phyloP scores from a whole-genome alignment of 805 yeast genomes.

The Dipodascus albidus region DNA sequence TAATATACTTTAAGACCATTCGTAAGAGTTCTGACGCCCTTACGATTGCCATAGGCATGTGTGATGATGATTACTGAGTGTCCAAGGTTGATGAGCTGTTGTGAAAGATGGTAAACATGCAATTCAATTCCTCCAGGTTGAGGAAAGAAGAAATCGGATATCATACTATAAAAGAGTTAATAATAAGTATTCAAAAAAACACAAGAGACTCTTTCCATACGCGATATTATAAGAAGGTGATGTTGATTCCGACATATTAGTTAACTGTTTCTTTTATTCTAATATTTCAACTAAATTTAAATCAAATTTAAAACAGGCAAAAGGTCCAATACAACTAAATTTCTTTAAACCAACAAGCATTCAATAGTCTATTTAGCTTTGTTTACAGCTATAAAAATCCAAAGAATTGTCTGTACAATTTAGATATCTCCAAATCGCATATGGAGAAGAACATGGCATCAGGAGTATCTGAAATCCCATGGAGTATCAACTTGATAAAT shows the following conservation, averaged over 20 bases:
- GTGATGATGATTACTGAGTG: constrained; percentile 82
- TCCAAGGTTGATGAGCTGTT: constrained; percentile 65
- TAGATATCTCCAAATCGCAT: no score
- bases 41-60: constrained; percentile 74
- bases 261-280: no score
- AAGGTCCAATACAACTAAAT: no score
- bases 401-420: no score
- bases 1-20: constrained; percentile 91
- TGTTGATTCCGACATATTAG: not conserved
- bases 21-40: constrained; percentile 72
- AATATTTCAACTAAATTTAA: not conserved
- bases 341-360: no score
- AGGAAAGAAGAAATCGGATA: constrained; percentile 94
- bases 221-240: not conserved
- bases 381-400: no score
- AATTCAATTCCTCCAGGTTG: constrained; percentile 98
- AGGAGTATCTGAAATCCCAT: no score
- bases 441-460: no score
- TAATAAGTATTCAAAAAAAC: not conserved
- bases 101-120: constrained; percentile 81
- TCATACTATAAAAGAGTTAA: constrained; percentile 39
- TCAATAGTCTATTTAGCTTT: no score
- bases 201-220: not conserved
- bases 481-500: no score
- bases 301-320: not conserved